These are phyloP conservation scores for Penicillium bovifimosum DNA, from an alignment of 495 filamentous ascomycete species.

Conservation along the genomic window DNA sequence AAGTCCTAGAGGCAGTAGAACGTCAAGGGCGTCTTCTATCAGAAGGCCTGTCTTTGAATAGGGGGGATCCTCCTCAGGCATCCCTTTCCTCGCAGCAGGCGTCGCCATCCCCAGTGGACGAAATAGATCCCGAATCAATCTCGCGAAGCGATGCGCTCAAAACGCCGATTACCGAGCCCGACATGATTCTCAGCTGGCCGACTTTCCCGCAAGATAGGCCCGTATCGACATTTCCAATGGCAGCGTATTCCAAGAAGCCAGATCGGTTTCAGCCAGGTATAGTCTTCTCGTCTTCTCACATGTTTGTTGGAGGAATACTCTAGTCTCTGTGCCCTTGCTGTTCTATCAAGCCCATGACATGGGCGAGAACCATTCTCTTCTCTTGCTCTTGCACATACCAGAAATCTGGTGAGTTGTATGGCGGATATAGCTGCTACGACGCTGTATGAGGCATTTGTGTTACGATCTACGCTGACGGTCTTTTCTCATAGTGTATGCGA, in stretches of 20 bases:
- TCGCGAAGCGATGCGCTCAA: slow-evolving; percentile 28
- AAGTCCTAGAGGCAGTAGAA: slow-evolving; percentile 25
- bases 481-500: too few relatives aligned
- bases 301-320: too few relatives aligned
- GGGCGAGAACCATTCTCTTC: too few relatives aligned
- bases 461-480: too few relatives aligned
- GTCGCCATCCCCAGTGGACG: slow-evolving; percentile 15
- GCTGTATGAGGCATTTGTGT: too few relatives aligned
- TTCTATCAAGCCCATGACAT: too few relatives aligned
- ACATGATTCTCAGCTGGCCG: slow-evolving; percentile 30
- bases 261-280: slow-evolving; percentile 22
- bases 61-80: background rate
- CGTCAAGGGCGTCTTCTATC: slow-evolving; percentile 24
- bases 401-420: too few relatives aligned
- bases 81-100: slow-evolving; percentile 6
- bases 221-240: slow-evolving; percentile 22
- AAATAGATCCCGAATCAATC: slow-evolving; percentile 23
- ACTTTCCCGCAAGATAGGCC: slow-evolving; percentile 27
- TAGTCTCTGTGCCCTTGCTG: too few relatives aligned
- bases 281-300: background rate
- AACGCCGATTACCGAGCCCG: slow-evolving; percentile 28
- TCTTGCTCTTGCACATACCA: too few relatives aligned
- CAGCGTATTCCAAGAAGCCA: slow-evolving; percentile 25
- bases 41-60: slow-evolving; percentile 12
- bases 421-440: too few relatives aligned